Conservation (phyloP, 192 early-diverging fungal genomes). For the Borealophlyctis nickersoniae region DNA sequence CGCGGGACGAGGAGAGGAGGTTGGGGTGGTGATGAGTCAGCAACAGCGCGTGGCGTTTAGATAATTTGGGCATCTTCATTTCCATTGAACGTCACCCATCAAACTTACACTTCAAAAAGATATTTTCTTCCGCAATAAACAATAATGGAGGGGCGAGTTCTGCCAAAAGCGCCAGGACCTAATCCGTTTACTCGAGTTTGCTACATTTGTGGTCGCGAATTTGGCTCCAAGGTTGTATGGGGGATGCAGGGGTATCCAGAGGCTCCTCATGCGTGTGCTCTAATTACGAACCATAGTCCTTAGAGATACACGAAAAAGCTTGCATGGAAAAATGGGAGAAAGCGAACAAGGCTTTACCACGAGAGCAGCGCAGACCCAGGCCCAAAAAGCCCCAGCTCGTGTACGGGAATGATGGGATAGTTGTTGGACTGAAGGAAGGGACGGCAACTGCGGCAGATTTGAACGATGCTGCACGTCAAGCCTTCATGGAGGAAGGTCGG, state of each 20-base stretch:
- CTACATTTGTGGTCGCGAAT: background rate
- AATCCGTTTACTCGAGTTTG: background rate
- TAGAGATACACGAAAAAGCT: constrained; percentile 26
- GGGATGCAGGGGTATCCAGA: too few species aligned
- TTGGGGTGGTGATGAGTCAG: too few species aligned
- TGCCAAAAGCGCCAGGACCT: background rate
- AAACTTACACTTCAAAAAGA: too few species aligned
- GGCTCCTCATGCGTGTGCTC: too few species aligned
- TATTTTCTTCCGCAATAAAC: too few species aligned
- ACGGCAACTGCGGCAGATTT: constrained; percentile 9
- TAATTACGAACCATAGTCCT: too few species aligned
- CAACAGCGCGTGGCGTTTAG: too few species aligned
- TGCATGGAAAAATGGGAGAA: constrained; percentile 28
- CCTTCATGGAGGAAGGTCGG: constrained; percentile 28
- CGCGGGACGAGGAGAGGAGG: too few species aligned
- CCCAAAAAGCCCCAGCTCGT: constrained; percentile 8
- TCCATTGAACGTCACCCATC: too few species aligned
- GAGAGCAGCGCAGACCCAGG: constrained; percentile 23
- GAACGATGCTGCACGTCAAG: constrained; percentile 24
- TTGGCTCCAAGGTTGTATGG: constrained; percentile 3
- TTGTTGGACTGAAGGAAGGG: constrained; percentile 4
- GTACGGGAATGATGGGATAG: constrained; percentile 12
- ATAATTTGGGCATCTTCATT: too few species aligned
- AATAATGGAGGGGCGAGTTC: too few species aligned
- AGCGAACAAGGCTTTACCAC: constrained; percentile 12